These are phyloP conservation scores for Vitis labrusca DNA, from an alignment of 164 flowering plant genomes.

Conservation along the genomic window DNA sequence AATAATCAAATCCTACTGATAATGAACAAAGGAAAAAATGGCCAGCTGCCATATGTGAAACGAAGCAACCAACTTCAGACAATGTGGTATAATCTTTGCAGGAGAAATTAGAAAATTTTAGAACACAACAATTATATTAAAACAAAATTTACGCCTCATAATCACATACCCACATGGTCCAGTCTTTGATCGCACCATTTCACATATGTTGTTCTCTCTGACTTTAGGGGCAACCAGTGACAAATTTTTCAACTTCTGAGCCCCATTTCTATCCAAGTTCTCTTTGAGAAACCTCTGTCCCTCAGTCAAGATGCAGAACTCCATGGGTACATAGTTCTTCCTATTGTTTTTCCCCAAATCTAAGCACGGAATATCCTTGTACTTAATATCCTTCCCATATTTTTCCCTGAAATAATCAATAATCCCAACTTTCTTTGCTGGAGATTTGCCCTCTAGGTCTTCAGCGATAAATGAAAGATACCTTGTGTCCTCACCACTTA, in stretches of 20 bases:
- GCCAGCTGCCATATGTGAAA: no score
- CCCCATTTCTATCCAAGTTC: conserved; percentile 25
- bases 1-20: no score
- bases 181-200: conserved; percentile 37
- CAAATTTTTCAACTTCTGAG: conserved; percentile 22
- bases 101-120: neutral
- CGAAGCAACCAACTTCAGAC: no score
- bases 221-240: conserved; percentile 35
- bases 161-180: conserved; percentile 74
- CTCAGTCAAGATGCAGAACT: conserved; percentile 64
- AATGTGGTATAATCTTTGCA: no score
- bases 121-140: neutral
- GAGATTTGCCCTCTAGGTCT: conserved; percentile 31
- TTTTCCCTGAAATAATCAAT: conserved; percentile 51
- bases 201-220: conserved; percentile 38
- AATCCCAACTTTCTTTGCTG: conserved; percentile 25
- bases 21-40: no score
- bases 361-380: conserved; percentile 59
- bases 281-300: conserved; percentile 76
- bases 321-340: conserved; percentile 67
- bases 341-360: conserved; percentile 50
- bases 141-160: neutral
- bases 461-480: conserved; percentile 21
- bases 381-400: conserved; percentile 35
- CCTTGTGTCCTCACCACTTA: conserved; percentile 30